Base-by-base conservation (phyloP, 441 rosid genomes). In the Pelargonium cotyledonis region DNA sequence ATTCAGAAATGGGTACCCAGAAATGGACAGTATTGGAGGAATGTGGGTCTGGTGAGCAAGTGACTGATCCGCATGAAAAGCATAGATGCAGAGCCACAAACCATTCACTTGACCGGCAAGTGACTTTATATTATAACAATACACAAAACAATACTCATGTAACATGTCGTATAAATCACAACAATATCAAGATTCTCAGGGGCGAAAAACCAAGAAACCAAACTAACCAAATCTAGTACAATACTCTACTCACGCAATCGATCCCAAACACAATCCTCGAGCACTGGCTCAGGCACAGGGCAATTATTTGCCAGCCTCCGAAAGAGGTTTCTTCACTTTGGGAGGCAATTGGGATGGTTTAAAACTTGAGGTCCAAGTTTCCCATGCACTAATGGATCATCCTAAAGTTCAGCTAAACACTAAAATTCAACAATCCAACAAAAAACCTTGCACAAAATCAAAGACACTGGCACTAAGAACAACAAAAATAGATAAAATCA, bases 11-110 rank as follows among this genome's bases (percentile, higher is more conserved):
- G 63, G 77, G 70, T 83, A 86, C 89, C 84, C 77, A 40, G 87
- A 82, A 71, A 80, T 70, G 62, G 80, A 77, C 57, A 88, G 87
- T 43, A 75, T 72, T 63, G 77, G 58, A 74, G 89, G 86, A 70
- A 83, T 75, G 75, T 43, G 75, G 65, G 70, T 74, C 38, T 68
- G 66, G 77, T 16, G 67, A 65, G 77, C 69, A 4, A 72, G 63
- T 35, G 51, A 46, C 12, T 70, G 75, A 35, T 72, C 70, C 65
- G 73, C 77, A 67, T 80, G 82, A 76, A 82, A 88, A 21, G 83
- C 67, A 51, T 84, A 84, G 60, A 84, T 66, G 79, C 89, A 86
- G 26, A 66, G 77, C 91, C 91, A 88, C 40, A 78, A 69, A 60
- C 80, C 87, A 15, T 78, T 41, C 4, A 80, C 72, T 69, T 71